phyloP scores from a whole-genome alignment of 441 rosid genomes.

The Manihot esculenta region DNA sequence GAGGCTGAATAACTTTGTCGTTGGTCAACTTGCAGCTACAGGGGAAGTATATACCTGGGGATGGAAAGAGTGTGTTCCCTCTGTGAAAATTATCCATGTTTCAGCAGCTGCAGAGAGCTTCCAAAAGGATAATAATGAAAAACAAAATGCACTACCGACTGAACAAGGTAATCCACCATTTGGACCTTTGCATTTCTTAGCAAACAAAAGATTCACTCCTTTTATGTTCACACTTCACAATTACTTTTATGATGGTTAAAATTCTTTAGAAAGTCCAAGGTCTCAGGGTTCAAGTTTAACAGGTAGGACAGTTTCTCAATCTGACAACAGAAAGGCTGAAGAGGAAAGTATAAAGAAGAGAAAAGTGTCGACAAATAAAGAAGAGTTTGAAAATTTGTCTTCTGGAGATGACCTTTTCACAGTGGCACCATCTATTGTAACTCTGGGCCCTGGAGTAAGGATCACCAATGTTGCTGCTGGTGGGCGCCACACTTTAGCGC shows the following conservation, averaged over 20 bases:
- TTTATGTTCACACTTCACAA: slow-evolving; percentile 13
- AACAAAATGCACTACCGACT: slow-evolving; percentile 43
- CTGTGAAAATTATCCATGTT: slow-evolving; percentile 52
- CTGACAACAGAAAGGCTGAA: slow-evolving; percentile 43
- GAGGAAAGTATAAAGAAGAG: slow-evolving; percentile 68
- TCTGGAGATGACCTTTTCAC: slow-evolving; percentile 61
- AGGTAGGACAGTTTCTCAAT: slow-evolving; percentile 29
- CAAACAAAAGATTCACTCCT: background rate
- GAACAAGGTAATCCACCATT: slow-evolving; percentile 52
- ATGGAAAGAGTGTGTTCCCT: slow-evolving; percentile 92
- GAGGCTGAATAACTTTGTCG: slow-evolving; percentile 1
- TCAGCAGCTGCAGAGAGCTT: slow-evolving; percentile 43
- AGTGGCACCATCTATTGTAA: slow-evolving; percentile 68
- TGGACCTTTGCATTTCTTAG: slow-evolving; percentile 4
- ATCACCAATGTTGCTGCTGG: slow-evolving; percentile 76
- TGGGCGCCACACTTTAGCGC: slow-evolving; percentile 84
- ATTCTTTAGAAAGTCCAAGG: slow-evolving; percentile 38
- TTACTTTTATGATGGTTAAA: slow-evolving; percentile 4
- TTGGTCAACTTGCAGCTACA: slow-evolving; percentile 39
- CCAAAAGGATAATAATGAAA: slow-evolving; percentile 34
- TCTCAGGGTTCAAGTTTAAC: slow-evolving; percentile 39
- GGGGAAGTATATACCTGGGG: slow-evolving; percentile 93
- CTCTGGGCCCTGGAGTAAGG: slow-evolving; percentile 70
- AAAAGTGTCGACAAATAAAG: slow-evolving; percentile 54
- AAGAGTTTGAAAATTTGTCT: slow-evolving; percentile 63